phyloP scores from a whole-genome alignment of 2,329 filamentous ascomycete species.

The Venturia carpophila region DNA sequence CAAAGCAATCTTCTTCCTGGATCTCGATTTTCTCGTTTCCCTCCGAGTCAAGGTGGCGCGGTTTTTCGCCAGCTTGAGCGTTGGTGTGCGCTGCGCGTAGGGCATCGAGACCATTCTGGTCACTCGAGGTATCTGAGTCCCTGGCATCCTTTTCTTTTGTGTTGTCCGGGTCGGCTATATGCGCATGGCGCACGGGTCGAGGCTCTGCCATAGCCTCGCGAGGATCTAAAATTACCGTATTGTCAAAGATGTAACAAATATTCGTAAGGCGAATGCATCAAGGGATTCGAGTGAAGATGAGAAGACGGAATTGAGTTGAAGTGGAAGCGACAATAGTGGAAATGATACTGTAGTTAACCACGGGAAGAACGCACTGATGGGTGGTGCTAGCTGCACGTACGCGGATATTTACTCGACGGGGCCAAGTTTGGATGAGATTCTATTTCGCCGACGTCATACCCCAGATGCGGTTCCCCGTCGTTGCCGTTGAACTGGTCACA shows the following conservation, averaged over 20 bases:
- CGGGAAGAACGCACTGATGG: neutral
- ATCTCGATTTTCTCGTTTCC: conserved; percentile 32
- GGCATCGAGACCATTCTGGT: conserved; percentile 8
- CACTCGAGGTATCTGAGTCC: conserved; percentile 3
- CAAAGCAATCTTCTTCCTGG: conserved; percentile 54
- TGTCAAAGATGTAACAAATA: neutral
- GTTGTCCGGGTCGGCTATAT: neutral
- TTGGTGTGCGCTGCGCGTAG: conserved; percentile 6
- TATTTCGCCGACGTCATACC: neutral
- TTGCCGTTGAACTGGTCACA: neutral
- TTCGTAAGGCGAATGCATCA: too few relatives aligned
- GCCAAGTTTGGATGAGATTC: neutral
- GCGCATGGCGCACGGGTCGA: neutral
- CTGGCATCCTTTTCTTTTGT: neutral
- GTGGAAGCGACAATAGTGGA: neutral
- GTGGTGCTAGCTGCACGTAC: neutral
- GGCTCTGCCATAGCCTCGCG: neutral
- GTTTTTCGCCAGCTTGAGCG: neutral
- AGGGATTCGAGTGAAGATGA: neutral
- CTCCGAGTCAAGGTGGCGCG: neutral
- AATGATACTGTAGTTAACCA: neutral
- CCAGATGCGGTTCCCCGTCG: neutral
- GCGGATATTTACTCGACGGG: neutral
- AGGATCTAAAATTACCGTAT: neutral
- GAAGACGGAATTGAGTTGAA: too few relatives aligned